These are phyloP conservation scores for Neospora caninum DNA, from an alignment of 169 alveolate species.

Conservation along the genomic window DNA sequence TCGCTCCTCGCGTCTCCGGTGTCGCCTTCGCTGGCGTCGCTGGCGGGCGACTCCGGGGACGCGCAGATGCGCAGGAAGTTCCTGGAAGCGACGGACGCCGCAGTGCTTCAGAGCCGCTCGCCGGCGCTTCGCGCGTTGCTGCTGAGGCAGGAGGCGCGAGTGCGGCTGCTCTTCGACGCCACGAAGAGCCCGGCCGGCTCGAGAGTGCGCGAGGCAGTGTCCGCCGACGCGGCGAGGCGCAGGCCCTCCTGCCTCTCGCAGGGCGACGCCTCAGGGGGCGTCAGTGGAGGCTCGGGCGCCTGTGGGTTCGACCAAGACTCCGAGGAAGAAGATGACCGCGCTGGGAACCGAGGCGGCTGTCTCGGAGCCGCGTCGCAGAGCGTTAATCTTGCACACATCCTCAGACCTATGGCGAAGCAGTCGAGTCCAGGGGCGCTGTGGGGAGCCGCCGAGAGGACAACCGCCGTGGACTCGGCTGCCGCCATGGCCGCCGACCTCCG, in stretches of 20 bases:
- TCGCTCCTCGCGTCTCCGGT: not conserved
- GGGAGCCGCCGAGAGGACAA: slow-evolving; percentile 35
- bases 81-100: slow-evolving; percentile 33
- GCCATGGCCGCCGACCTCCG: not conserved
- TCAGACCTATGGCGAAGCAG: slow-evolving; percentile 52
- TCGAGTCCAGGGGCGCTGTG: slow-evolving; percentile 53
- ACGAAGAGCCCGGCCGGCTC: not conserved
- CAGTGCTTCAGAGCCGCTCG: slow-evolving; percentile 22
- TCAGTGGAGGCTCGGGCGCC: not conserved
- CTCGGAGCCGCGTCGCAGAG: not conserved
- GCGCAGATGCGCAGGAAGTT: not conserved
- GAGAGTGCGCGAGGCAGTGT: not conserved
- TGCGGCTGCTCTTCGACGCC: not conserved
- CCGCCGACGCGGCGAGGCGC: not conserved
- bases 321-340: not conserved
- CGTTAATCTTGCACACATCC: not conserved
- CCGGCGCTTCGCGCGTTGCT: slow-evolving; percentile 42
- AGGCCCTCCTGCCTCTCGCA: not conserved
- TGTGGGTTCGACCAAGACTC: not conserved
- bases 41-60: not conserved
- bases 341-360: slow-evolving; percentile 2
- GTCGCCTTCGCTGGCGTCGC: not conserved
- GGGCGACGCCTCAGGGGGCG: not conserved
- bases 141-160: not conserved
- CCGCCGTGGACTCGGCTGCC: slow-evolving; percentile 42